A percentile compares a stretch with the other conserved stretches of the same genome.
Conservation (phyloP, 352 stramenopile genomes). For the Globisporangium recalcitrans region DNA sequence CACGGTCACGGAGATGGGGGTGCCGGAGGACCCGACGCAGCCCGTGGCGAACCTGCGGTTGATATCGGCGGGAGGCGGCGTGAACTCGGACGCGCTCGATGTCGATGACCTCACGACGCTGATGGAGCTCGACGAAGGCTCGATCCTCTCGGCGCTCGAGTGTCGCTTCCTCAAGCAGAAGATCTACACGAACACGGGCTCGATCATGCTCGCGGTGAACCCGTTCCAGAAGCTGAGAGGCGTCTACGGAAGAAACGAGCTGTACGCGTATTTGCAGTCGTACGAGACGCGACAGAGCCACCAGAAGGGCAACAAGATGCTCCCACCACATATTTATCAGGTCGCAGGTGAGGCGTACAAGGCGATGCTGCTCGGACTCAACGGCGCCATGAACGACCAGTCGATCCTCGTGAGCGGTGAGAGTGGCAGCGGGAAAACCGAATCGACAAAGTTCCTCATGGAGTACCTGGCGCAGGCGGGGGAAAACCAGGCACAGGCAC, state of each 20-base stretch:
- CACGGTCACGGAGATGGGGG: constrained; percentile 36
- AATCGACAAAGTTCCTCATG: constrained; percentile 89
- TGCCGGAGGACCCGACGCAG: constrained; percentile 31
- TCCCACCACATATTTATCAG: constrained; percentile 83
- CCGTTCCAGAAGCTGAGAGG: constrained; percentile 68
- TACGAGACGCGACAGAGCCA: constrained; percentile 41
- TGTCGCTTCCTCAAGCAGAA: constrained; percentile 62
- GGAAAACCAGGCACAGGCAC: constrained; percentile 64
- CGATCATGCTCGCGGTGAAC: constrained; percentile 81
- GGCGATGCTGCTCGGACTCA: constrained; percentile 64
- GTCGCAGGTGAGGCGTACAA: constrained; percentile 79
- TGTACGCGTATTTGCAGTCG: constrained; percentile 62
- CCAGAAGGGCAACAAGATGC: constrained; percentile 22
- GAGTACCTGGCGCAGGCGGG: constrained; percentile 78
- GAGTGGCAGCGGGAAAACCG: constrained; percentile 85
- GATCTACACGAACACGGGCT: constrained; percentile 85
- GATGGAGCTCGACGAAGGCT: constrained; percentile 67
- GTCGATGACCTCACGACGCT: constrained; percentile 83
- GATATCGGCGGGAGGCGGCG: constrained; percentile 1
- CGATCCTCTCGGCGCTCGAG: constrained; percentile 64
- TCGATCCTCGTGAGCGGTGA: constrained; percentile 86
- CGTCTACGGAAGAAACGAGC: constrained; percentile 49
- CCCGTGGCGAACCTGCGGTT: constrained; percentile 27
- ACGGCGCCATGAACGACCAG: constrained; percentile 60
- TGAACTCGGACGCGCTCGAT: constrained; percentile 23